Evolutionary conservation across 495 filamentous ascomycete genomes (phyloP), one percentile per base, ranked within the genome.

Genomic region (Penicillium steckii): DNA sequence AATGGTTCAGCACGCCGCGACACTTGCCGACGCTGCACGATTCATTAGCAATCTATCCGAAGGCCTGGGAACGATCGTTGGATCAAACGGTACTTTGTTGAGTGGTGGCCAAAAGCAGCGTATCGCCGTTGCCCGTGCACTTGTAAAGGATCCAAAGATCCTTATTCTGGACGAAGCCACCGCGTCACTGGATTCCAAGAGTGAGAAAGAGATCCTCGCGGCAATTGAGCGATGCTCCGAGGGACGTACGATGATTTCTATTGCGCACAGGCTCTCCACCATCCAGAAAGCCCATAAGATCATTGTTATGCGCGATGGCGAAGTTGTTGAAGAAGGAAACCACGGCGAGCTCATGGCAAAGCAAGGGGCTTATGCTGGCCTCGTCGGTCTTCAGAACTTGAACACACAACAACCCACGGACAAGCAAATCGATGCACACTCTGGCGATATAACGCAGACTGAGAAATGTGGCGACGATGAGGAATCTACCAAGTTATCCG

Each of bases 161-260:
- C 70, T 96, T 4, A 85, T 95, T 24, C 70, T 96, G 8, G 90
- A 95, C 59, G 90, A 95, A 66, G 90, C 90, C 15, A 94, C 89
- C 1, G 83, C 65, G 7, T 74, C 72, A 24, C 38, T 83, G 3
- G 80, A 83, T 63, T 80, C 80, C 3, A 60, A 69, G 33, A 81
- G 71, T 46, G 80, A 84, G 56, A 72, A 67, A 38, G 71, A 72
- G 22, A 81, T 83, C 47, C 80, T 79, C 55, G 55, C 52, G 6
- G 77, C 80, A 15, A 71, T 84, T 40, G 67, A 72, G 22, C 71
- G 72, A 29, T 71, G 77, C 13, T 62, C 77, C 17, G 59, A 48
- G 8, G 75, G 73, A 1, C 66, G 78, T 29, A 77, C 74, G 9
- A 67, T 76, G 26, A 69, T 79, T 24, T 70, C 74, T 0, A 76